These are phyloP conservation scores for Lichenothelia convexa DNA, from an alignment of 495 filamentous ascomycete genomes.

Conservation along the genomic window DNA sequence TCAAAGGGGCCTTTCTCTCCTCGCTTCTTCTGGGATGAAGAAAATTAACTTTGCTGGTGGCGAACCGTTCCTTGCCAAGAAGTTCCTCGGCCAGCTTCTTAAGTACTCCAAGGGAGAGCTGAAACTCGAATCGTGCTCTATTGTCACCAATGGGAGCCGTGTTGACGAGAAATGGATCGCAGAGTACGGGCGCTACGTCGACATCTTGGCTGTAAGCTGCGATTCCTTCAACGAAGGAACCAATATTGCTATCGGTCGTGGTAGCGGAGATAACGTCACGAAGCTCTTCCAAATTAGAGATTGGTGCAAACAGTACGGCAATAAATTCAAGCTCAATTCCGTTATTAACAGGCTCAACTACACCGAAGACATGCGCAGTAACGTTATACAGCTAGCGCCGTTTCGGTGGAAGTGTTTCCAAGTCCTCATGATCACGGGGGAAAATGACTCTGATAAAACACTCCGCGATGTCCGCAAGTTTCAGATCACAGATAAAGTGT, in stretches of 20 bases:
- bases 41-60: slow-evolving; percentile 44
- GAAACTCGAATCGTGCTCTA: slow-evolving; percentile 30
- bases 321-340: slow-evolving; percentile 43
- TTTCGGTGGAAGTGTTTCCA: slow-evolving; percentile 42
- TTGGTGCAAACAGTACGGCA: slow-evolving; percentile 28
- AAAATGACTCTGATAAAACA: slow-evolving; percentile 31
- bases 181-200: slow-evolving; percentile 26
- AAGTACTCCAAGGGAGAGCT: slow-evolving; percentile 33
- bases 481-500: slow-evolving; percentile 32
- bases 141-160: slow-evolving; percentile 34
- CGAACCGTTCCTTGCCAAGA: slow-evolving; percentile 37
- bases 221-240: slow-evolving; percentile 39
- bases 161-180: slow-evolving; percentile 27
- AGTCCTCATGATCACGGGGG: slow-evolving; percentile 32
- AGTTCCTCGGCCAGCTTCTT: slow-evolving; percentile 27
- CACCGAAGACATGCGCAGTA: slow-evolving; percentile 35
- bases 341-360: slow-evolving; percentile 34
- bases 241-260: slow-evolving; percentile 34
- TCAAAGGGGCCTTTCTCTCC: slow-evolving; percentile 28
- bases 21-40: slow-evolving; percentile 34
- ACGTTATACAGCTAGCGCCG: slow-evolving; percentile 24
- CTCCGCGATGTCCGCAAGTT: slow-evolving; percentile 29
- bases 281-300: slow-evolving; percentile 25
- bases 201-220: slow-evolving; percentile 37
- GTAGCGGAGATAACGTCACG: slow-evolving; percentile 25